Percentiles rank a stretch among this genome's conserved stretches.
phyloP scores from a whole-genome alignment of 441 rosid species.

The Jatropha podagrica region DNA sequence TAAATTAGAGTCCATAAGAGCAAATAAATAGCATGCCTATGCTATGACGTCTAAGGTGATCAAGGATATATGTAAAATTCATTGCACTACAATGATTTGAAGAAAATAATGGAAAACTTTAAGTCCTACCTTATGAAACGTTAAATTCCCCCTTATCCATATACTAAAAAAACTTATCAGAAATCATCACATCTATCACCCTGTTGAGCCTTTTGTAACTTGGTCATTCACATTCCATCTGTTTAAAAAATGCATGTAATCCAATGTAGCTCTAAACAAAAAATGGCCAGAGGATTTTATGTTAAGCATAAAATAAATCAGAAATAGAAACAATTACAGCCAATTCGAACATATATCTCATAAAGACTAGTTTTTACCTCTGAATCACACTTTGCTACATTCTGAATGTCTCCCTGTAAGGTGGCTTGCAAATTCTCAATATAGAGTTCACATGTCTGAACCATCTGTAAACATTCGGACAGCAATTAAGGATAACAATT shows the following conservation, averaged over 20 bases:
- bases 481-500: conserved; percentile 19
- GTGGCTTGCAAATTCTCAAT: conserved; percentile 18
- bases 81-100: not conserved
- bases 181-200: conserved; percentile 2
- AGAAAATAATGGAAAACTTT: not conserved
- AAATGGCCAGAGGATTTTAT: not conserved
- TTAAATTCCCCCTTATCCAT: not conserved
- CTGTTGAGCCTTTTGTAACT: not conserved
- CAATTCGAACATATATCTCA: not conserved
- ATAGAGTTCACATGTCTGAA: conserved; percentile 24
- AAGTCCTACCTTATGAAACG: not conserved
- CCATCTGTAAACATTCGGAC: conserved; percentile 22
- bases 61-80: not conserved
- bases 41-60: not conserved
- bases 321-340: not conserved
- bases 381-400: conserved; percentile 20
- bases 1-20: not conserved
- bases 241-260: not conserved
- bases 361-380: conserved; percentile 33
- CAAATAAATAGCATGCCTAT: not conserved
- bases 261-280: not conserved
- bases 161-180: not conserved
- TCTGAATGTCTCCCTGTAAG: conserved; percentile 18
- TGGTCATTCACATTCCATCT: not conserved
- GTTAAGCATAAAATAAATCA: not conserved